Conservation (phyloP, 805 yeast genomes). For the Hanseniaspora lachancei region DNA sequence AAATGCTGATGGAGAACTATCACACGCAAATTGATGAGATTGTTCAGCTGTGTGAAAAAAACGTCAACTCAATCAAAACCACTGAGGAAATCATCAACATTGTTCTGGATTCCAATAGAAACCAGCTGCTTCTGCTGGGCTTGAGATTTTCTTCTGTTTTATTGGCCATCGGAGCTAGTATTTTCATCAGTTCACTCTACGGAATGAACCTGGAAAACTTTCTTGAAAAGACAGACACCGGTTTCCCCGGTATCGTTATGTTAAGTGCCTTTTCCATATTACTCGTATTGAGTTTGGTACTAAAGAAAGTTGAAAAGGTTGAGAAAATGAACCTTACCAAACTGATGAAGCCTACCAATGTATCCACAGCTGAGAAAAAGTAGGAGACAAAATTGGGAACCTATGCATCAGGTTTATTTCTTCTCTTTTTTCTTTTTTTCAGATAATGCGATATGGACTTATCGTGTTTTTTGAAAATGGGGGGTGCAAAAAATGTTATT, state of each 20-base stretch:
- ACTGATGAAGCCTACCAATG: background rate
- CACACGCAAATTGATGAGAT: constrained; percentile 85
- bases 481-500: too few species aligned
- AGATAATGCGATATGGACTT: too few species aligned
- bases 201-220: constrained; percentile 95
- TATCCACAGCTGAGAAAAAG: background rate
- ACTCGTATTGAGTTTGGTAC: constrained; percentile 39
- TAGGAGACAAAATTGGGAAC: too few species aligned
- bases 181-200: constrained; percentile 73
- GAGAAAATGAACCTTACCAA: constrained; percentile 47
- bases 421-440: too few species aligned
- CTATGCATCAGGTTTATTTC: too few species aligned
- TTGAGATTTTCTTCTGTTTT: constrained; percentile 72
- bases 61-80: constrained; percentile 70
- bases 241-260: constrained; percentile 42
- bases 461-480: too few species aligned
- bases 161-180: constrained; percentile 64
- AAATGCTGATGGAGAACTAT: constrained; percentile 78
- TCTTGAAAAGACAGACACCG: constrained; percentile 67
- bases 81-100: constrained; percentile 93
- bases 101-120: constrained; percentile 84
- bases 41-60: constrained; percentile 73
- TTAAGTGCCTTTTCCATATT: constrained; percentile 33
- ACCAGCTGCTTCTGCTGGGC: constrained; percentile 80
- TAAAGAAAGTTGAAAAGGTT: constrained; percentile 46